phyloP scores from a whole-genome alignment of 306 rosid genomes.

The Pterocarpus macrocarpus region DNA sequence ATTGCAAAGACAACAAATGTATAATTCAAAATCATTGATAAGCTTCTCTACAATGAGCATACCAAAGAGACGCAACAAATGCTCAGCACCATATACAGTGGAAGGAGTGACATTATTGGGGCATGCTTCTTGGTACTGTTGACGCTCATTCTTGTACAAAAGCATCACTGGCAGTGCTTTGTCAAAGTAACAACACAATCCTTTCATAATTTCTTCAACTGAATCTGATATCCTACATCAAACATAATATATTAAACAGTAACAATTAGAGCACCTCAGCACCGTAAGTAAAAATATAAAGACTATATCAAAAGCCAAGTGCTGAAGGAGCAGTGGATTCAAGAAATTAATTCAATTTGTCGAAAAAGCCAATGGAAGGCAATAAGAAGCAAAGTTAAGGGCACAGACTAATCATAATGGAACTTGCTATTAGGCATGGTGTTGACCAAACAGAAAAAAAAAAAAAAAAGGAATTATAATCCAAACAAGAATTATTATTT shows the following conservation, averaged over 20 bases:
- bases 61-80: conserved; percentile 92
- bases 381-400: neutral
- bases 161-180: conserved; percentile 84
- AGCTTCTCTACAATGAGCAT: conserved; percentile 43
- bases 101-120: conserved; percentile 64
- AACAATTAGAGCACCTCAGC: conserved; percentile 18
- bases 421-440: conserved; percentile 18
- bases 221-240: conserved; percentile 67
- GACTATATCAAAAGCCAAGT: neutral
- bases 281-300: conserved; percentile 15
- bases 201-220: conserved; percentile 71
- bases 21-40: neutral
- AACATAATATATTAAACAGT: conserved; percentile 31
- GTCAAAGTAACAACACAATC: conserved; percentile 80
- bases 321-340: conserved; percentile 22
- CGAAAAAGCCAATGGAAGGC: conserved; percentile 6
- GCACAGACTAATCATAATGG: conserved; percentile 27
- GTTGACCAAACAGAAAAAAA: conserved; percentile 11
- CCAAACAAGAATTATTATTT: neutral
- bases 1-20: conserved; percentile 6
- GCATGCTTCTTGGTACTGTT: conserved; percentile 73
- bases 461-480: neutral
- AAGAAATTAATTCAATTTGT: conserved; percentile 17
- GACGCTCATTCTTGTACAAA: conserved; percentile 81
- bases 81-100: conserved; percentile 89